phyloP scores from a whole-genome alignment of 2,329 filamentous ascomycete genomes.

The Stachybotrys echinatus region DNA sequence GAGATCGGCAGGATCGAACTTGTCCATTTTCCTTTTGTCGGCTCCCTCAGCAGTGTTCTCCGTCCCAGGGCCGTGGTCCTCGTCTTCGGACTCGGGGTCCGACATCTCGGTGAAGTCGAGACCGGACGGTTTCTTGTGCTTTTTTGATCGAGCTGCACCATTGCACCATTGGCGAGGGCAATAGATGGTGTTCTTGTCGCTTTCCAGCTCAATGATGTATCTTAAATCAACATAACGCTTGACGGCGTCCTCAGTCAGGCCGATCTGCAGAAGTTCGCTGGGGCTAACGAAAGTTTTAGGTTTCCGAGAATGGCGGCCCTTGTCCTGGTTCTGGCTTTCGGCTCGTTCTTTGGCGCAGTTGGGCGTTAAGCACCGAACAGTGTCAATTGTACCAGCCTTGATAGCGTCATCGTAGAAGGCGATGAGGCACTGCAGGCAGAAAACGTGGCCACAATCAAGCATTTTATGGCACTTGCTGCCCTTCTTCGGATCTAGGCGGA shows the following conservation, averaged over 20 bases:
- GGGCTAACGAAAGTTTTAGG: conserved; percentile 68
- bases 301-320: conserved; percentile 37
- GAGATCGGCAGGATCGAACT: conserved; percentile 52
- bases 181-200: conserved; percentile 86
- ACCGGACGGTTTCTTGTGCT: conserved; percentile 65
- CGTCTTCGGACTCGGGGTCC: conserved; percentile 41
- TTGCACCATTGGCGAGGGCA: conserved; percentile 92
- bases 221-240: conserved; percentile 85
- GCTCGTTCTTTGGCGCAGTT: conserved; percentile 65
- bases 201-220: conserved; percentile 87
- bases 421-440: conserved; percentile 80
- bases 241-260: conserved; percentile 64
- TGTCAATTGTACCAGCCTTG: conserved; percentile 72
- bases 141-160: conserved; percentile 74
- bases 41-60: conserved; percentile 15
- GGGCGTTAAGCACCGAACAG: conserved; percentile 75
- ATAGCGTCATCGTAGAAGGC: conserved; percentile 91
- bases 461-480: conserved; percentile 76
- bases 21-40: conserved; percentile 12
- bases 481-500: conserved; percentile 72
- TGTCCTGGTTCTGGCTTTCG: conserved; percentile 19
- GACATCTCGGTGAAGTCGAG: conserved; percentile 55
- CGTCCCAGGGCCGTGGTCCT: conserved; percentile 29
- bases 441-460: conserved; percentile 82
- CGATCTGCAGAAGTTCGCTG: conserved; percentile 76